A percentile compares a stretch with the other conserved stretches of the same genome.
These are phyloP conservation scores for Pseudozyma hubeiensis DNA, from an alignment of 1,284 basidiomycete genomes.

Conservation along the genomic window DNA sequence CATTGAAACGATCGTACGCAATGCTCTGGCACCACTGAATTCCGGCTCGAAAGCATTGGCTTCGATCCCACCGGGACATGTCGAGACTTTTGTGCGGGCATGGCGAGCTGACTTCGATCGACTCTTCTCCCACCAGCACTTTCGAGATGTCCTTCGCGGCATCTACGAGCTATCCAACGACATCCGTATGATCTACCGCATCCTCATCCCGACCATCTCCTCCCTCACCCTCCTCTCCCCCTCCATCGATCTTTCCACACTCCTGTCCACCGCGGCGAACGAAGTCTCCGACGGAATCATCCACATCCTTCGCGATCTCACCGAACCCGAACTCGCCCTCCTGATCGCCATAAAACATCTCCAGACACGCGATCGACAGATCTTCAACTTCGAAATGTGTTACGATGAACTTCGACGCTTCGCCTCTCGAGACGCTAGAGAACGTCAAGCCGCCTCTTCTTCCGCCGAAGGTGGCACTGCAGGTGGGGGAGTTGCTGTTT, in stretches of 20 bases:
- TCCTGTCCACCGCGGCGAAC: slow-evolving; percentile 21
- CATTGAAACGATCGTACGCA: slow-evolving; percentile 47
- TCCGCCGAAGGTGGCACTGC: neutral
- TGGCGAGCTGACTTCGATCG: slow-evolving; percentile 32
- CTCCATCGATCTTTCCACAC: slow-evolving; percentile 3
- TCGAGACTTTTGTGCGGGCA: slow-evolving; percentile 11
- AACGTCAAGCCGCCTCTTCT: slow-evolving; percentile 25
- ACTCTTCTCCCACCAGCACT: slow-evolving; percentile 27
- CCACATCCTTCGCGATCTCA: slow-evolving; percentile 43
- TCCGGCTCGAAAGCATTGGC: neutral
- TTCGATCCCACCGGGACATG: neutral
- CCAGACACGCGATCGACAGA: slow-evolving; percentile 49
- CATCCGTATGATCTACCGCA: slow-evolving; percentile 44
- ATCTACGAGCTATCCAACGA: slow-evolving; percentile 56
- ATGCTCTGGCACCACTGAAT: slow-evolving; percentile 18
- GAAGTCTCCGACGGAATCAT: slow-evolving; percentile 27
- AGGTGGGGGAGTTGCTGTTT: slow-evolving; percentile 9
- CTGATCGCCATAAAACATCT: slow-evolving; percentile 65
- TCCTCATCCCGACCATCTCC: slow-evolving; percentile 25
- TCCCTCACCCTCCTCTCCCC: slow-evolving; percentile 10
- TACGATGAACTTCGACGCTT: slow-evolving; percentile 59
- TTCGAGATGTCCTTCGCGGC: slow-evolving; percentile 33
- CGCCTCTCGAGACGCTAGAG: slow-evolving; percentile 29
- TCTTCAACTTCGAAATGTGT: slow-evolving; percentile 68
- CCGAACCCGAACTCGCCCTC: slow-evolving; percentile 58